Conservation (phyloP, 495 filamentous ascomycete species). For the Tuber indicum region DNA sequence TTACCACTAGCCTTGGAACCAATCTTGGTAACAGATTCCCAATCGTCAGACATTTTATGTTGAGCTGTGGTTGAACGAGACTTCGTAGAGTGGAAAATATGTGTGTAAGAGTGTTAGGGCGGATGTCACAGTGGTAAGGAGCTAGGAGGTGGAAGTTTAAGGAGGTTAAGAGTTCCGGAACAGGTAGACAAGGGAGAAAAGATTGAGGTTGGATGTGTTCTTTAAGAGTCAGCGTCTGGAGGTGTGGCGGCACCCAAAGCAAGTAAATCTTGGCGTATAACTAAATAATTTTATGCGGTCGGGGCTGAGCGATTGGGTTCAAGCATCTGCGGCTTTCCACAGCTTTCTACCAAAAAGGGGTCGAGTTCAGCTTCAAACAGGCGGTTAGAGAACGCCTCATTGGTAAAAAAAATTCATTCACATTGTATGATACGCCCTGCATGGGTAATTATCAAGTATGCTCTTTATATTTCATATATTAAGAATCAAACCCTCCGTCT, state of each 20-base stretch:
- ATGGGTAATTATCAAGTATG: conserved; percentile 7
- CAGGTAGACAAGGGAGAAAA: conserved; percentile 21
- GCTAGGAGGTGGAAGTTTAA: conserved; percentile 5
- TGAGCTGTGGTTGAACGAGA: conserved; percentile 6
- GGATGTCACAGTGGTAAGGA: conserved; percentile 7
- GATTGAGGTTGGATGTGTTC: conserved; percentile 8
- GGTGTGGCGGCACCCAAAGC: conserved; percentile 5
- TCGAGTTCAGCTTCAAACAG: conserved; percentile 6
- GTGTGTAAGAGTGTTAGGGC: conserved; percentile 18
- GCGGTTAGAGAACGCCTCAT: conserved; percentile 1
- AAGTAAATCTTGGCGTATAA: conserved; percentile 16
- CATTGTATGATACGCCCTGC: not conserved
- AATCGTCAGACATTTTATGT: conserved; percentile 60
- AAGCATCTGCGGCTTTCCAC: conserved; percentile 18
- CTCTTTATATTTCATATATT: conserved; percentile 8
- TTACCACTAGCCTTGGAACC: conserved; percentile 69
- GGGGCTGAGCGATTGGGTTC: not conserved
- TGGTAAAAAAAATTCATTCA: not conserved
- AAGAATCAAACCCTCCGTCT: conserved; percentile 3
- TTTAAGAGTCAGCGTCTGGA: conserved; percentile 30
- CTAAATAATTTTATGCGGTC: conserved; percentile 10
- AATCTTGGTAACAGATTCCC: conserved; percentile 89
- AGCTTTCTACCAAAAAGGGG: conserved; percentile 20
- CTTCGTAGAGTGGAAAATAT: not conserved
- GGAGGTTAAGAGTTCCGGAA: conserved; percentile 25